A percentile compares a stretch with the other conserved stretches of the same genome.
These are phyloP conservation scores for Suillus weaverae DNA, from an alignment of 768 basidiomycete genomes.

Conservation along the genomic window DNA sequence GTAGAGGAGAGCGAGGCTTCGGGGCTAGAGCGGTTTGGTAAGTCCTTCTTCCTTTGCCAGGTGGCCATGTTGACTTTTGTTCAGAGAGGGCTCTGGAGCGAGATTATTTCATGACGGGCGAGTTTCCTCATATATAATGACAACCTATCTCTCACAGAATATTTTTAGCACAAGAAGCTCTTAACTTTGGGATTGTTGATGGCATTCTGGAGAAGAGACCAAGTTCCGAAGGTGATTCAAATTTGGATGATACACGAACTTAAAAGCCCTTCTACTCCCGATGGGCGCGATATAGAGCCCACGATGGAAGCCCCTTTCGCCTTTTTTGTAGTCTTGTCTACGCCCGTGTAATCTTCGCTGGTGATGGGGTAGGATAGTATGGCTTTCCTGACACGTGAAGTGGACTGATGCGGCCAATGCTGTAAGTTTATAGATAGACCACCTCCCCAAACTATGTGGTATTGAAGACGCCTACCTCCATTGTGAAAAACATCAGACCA, in stretches of 20 bases:
- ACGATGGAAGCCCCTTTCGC: constrained; percentile 6
- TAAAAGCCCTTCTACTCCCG: constrained; percentile 9
- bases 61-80: constrained; percentile 13
- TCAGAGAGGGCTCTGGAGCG: constrained; percentile 87
- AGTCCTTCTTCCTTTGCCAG: constrained; percentile 28
- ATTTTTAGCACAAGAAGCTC: constrained; percentile 75
- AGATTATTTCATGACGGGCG: constrained; percentile 95
- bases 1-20: constrained; percentile 61
- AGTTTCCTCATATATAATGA: constrained; percentile 17
- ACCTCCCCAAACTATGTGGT: constrained; percentile 1
- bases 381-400: constrained; percentile 1
- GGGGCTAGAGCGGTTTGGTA: constrained; percentile 79
- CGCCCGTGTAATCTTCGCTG: constrained; percentile 7
- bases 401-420: not conserved
- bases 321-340: constrained; percentile 3
- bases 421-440: not conserved
- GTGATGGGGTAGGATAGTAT: constrained; percentile 1
- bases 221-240: constrained; percentile 41
- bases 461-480: not conserved
- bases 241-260: constrained; percentile 9
- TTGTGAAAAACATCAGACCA: not conserved
- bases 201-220: constrained; percentile 83
- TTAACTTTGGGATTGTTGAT: constrained; percentile 91
- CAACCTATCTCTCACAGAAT: constrained; percentile 20
- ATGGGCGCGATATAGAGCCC: not conserved